Evolutionary conservation across 352 stramenopile genomes (phyloP).

Genomic region (Peronospora destructor): DNA sequence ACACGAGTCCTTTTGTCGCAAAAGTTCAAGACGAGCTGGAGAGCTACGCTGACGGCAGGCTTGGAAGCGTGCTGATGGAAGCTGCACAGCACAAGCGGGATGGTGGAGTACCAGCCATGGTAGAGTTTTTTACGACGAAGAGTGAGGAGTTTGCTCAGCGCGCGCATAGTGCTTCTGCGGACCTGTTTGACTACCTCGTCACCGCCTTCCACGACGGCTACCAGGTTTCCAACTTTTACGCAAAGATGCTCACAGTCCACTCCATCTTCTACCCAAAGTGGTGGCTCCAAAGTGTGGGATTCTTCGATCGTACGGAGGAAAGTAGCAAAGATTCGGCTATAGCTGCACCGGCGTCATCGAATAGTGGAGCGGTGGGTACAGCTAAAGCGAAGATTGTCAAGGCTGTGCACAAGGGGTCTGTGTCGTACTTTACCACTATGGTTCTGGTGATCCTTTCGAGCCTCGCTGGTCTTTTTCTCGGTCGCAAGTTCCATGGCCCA

Average conservation of each 20-base stretch:
- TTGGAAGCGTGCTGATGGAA: slow-evolving; percentile 32
- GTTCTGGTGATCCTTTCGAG: slow-evolving; percentile 42
- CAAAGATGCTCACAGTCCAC: slow-evolving; percentile 33
- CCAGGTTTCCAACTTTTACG: slow-evolving; percentile 50
- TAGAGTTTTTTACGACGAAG: slow-evolving; percentile 51
- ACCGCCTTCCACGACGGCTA: slow-evolving; percentile 83
- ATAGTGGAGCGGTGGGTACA: slow-evolving; percentile 12
- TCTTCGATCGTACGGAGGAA: slow-evolving; percentile 40
- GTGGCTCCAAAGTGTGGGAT: slow-evolving; percentile 76
- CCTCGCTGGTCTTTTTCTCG: slow-evolving; percentile 44
- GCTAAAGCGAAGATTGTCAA: slow-evolving; percentile 13
- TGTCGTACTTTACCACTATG: slow-evolving; percentile 50
- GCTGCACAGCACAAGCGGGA: slow-evolving; percentile 32
- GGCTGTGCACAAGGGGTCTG: slow-evolving; percentile 15
- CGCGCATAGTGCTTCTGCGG: slow-evolving; percentile 42
- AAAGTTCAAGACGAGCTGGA: slow-evolving; percentile 57
- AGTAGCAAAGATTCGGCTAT: slow-evolving; percentile 8
- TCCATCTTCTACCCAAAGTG: slow-evolving; percentile 80
- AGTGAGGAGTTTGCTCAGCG: slow-evolving; percentile 43
- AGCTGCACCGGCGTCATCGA: slow-evolving; percentile 10
- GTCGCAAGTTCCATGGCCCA: slow-evolving; percentile 44
- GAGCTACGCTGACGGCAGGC: slow-evolving; percentile 30
- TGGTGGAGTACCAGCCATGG: slow-evolving; percentile 39
- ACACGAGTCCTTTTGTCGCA: slow-evolving; percentile 51
- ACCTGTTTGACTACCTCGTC: slow-evolving; percentile 64